phyloP scores from a whole-genome alignment of 2,329 filamentous ascomycete species.

The Fusarium begoniae region DNA sequence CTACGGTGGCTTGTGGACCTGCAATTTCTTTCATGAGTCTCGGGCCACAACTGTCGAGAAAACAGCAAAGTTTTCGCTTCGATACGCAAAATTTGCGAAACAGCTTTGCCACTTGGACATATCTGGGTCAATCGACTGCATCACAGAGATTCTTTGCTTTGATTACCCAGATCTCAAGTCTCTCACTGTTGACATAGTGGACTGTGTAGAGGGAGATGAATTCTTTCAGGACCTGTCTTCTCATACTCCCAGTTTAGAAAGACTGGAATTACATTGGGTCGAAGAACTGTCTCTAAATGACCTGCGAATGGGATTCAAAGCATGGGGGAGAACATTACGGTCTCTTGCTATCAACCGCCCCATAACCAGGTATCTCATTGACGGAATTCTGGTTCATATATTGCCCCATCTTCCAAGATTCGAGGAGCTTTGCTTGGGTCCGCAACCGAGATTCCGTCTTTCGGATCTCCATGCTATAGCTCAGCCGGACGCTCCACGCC shows the following conservation, averaged over 20 bases:
- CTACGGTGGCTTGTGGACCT: not conserved
- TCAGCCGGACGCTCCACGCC: not conserved
- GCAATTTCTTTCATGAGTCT: too few relatives aligned
- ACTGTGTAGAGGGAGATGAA: too few relatives aligned
- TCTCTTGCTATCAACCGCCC: not conserved
- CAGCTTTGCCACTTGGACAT: not conserved
- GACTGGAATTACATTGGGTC: not conserved
- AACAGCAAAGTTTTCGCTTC: not conserved
- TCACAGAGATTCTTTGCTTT: not conserved
- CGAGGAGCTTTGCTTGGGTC: not conserved
- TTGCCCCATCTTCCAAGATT: not conserved
- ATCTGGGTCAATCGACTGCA: not conserved
- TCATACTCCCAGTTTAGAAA: not conserved
- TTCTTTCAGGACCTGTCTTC: not conserved
- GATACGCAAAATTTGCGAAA: not conserved
- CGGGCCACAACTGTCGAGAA: not conserved
- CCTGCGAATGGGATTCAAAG: not conserved
- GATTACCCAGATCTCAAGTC: not conserved
- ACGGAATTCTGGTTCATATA: not conserved
- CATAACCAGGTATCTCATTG: not conserved
- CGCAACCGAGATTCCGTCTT: not conserved
- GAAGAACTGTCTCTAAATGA: too few relatives aligned
- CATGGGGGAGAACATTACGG: conserved; percentile 14
- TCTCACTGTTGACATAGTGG: not conserved
- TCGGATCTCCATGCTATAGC: not conserved